These are phyloP conservation scores for Aspergillus japonicus DNA, from an alignment of 2,329 filamentous ascomycete species.

Conservation along the genomic window DNA sequence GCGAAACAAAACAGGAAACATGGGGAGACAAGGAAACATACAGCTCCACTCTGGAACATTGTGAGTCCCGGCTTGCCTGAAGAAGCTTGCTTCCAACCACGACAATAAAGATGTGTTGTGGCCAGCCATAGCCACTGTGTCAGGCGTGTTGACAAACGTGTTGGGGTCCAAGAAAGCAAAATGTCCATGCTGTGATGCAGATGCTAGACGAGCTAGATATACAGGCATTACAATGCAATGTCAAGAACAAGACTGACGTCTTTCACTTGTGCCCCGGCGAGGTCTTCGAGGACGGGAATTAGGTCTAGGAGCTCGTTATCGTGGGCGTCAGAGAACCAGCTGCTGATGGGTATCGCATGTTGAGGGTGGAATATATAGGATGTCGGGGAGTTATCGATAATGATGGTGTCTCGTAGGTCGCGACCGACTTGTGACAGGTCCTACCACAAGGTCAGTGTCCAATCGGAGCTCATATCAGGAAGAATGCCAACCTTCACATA, in stretches of 20 bases:
- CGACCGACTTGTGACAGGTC: conserved; percentile 95
- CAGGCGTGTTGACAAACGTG: conserved; percentile 14
- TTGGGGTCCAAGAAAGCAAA: conserved; percentile 12
- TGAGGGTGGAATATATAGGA: conserved; percentile 99
- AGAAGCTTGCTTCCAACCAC: not conserved
- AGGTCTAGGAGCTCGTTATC: conserved; percentile 97
- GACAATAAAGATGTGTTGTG: not conserved
- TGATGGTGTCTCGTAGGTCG: conserved; percentile 95
- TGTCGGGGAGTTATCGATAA: conserved; percentile 98
- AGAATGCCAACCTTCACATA: conserved; percentile 73
- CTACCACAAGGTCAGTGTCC: conserved; percentile 38
- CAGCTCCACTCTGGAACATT: conserved; percentile 4
- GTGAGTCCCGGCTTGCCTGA: not conserved
- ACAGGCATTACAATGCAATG: conserved; percentile 62
- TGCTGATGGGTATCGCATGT: conserved; percentile 97
- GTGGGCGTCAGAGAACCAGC: conserved; percentile 99
- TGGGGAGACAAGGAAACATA: not conserved
- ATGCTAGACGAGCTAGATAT: conserved; percentile 30
- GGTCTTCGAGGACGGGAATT: conserved; percentile 96
- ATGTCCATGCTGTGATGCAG: conserved; percentile 26
- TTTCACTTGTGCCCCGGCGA: conserved; percentile 81
- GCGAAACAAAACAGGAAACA: not conserved
- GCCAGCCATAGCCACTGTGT: not conserved
- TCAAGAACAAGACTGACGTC: conserved; percentile 98
- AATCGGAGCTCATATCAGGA: not conserved